Percentiles rank a stretch among this genome's conserved stretches.
These are phyloP conservation scores for Botrytis fragariae DNA, from an alignment of 2,329 filamentous ascomycete genomes.

Conservation along the genomic window DNA sequence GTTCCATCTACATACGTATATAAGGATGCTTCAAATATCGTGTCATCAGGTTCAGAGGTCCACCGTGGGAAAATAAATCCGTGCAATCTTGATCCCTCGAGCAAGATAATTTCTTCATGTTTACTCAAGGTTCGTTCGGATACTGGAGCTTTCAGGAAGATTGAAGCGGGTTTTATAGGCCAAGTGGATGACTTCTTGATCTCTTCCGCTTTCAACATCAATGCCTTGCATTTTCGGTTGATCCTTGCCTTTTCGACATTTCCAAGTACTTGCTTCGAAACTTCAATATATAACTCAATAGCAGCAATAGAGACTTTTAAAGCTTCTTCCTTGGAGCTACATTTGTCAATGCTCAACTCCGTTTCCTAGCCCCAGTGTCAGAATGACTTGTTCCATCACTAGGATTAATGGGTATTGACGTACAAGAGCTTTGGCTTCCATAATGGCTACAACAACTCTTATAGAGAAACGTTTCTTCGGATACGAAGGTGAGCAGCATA, in stretches of 20 bases:
- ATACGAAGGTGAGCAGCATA: not conserved
- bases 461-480: not conserved
- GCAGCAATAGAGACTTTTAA: constrained; percentile 73
- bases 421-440: constrained; percentile 51
- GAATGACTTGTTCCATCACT: constrained; percentile 20
- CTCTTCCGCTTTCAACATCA: constrained; percentile 70
- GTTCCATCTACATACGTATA: constrained; percentile 54
- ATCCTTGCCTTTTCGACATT: constrained; percentile 65
- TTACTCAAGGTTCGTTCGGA: constrained; percentile 62
- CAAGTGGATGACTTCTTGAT: constrained; percentile 56
- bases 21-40: constrained; percentile 58
- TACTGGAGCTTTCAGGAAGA: constrained; percentile 38
- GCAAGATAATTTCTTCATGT: constrained; percentile 72
- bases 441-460: constrained; percentile 16
- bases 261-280: constrained; percentile 59
- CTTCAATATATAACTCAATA: constrained; percentile 79
- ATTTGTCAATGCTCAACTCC: constrained; percentile 50
- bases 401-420: not conserved
- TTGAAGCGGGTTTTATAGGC: constrained; percentile 28
- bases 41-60: constrained; percentile 58
- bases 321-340: constrained; percentile 59
- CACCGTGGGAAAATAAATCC: constrained; percentile 83
- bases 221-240: constrained; percentile 63
- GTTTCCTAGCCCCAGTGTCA: constrained; percentile 46
- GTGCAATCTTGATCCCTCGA: constrained; percentile 76